phyloP scores from a whole-genome alignment of 2,329 filamentous ascomycete genomes.

The Talaromyces sp. region DNA sequence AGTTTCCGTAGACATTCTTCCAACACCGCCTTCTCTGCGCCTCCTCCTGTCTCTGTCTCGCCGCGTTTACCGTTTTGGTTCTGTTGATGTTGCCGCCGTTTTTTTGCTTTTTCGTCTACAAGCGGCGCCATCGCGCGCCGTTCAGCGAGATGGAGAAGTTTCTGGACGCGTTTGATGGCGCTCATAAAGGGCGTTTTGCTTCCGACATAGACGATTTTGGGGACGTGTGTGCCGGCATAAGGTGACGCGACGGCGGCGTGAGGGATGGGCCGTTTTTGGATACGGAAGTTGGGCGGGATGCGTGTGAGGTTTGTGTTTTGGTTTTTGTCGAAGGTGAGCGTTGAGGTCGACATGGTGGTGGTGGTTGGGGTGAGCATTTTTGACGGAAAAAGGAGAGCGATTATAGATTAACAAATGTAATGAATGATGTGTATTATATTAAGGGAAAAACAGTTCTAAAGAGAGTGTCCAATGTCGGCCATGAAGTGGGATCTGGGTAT shows the following conservation, averaged over 20 bases:
- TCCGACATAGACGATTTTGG: slow-evolving; percentile 54
- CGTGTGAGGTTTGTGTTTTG: slow-evolving; percentile 5
- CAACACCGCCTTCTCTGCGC: slow-evolving; percentile 10
- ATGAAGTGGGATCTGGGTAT: too few species aligned
- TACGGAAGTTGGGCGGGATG: slow-evolving; percentile 17
- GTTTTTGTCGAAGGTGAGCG: background rate
- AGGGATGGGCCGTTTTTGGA: slow-evolving; percentile 54
- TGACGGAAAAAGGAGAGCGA: too few species aligned
- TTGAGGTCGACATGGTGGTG: background rate
- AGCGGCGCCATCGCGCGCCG: slow-evolving; percentile 41
- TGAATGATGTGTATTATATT: too few species aligned
- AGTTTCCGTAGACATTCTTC: slow-evolving; percentile 31
- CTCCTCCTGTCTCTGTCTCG: background rate
- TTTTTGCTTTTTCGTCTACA: slow-evolving; percentile 10
- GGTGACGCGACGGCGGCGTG: slow-evolving; percentile 50
- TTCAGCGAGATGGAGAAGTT: slow-evolving; percentile 47
- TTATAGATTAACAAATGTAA: too few species aligned
- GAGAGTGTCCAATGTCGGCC: too few species aligned
- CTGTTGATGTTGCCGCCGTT: background rate
- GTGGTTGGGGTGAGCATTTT: background rate
- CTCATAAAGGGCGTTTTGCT: slow-evolving; percentile 52
- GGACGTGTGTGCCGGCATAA: slow-evolving; percentile 42
- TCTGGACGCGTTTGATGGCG: slow-evolving; percentile 54
- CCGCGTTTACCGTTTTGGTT: background rate
- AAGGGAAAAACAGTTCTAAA: too few species aligned